Conservation (phyloP, 2,329 filamentous ascomycete species). For the Ophiocordyceps camponoti-saundersi region DNA sequence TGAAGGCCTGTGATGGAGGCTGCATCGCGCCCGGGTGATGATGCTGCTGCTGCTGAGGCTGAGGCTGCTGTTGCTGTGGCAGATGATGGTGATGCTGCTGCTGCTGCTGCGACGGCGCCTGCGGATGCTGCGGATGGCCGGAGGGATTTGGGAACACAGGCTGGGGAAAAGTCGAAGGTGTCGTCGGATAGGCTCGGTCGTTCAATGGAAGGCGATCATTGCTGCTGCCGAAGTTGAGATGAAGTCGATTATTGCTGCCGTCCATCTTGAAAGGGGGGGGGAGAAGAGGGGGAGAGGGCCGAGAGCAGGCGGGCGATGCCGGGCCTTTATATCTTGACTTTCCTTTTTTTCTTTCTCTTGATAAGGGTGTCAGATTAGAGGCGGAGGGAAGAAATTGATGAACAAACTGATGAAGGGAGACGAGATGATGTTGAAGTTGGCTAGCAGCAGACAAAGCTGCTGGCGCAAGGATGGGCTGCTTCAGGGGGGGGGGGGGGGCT, state of each 20-base stretch:
- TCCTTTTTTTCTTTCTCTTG: not conserved
- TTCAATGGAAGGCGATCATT: conserved; percentile 44
- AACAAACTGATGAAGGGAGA: not conserved
- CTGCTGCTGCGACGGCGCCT: conserved; percentile 21
- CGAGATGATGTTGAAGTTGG: not conserved
- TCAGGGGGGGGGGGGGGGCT: not conserved
- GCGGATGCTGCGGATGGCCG: conserved; percentile 19
- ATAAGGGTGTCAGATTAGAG: not conserved
- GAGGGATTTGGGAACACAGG: conserved; percentile 43
- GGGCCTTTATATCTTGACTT: not conserved
- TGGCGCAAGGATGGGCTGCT: not conserved
- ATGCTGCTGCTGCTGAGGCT: conserved; percentile 22
- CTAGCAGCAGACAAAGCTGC: not conserved
- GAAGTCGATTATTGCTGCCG: conserved; percentile 42
- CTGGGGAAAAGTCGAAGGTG: conserved; percentile 90
- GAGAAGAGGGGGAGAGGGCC: not conserved
- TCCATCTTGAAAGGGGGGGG: conserved; percentile 21
- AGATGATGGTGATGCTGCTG: conserved; percentile 16
- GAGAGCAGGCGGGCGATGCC: not conserved
- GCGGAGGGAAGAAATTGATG: not conserved
- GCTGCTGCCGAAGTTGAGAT: conserved; percentile 50
- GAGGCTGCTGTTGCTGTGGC: conserved; percentile 17
- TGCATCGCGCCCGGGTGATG: conserved; percentile 6
- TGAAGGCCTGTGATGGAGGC: conserved; percentile 22
- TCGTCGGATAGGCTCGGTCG: conserved; percentile 65